Evolutionary conservation across 768 basidiomycete species (phyloP).

Genomic region (Suillus subalutaceus): DNA sequence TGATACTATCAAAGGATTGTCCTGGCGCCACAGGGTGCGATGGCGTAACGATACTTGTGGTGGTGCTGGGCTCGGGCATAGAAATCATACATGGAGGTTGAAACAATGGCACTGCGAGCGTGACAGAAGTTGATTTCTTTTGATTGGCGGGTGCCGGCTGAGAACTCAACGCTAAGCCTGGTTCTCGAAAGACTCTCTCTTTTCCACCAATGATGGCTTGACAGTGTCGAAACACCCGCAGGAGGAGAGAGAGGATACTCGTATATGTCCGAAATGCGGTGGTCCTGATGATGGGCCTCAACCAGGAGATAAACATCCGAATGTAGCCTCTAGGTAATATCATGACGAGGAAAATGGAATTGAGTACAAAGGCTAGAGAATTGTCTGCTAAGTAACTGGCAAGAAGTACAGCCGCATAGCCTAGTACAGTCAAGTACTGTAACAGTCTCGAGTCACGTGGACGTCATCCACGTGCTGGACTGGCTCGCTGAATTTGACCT

Average conservation of each 20-base stretch:
- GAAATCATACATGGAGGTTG: neutral
- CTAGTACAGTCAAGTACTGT: neutral
- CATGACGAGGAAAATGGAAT: neutral
- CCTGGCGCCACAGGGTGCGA: neutral
- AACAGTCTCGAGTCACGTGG: neutral
- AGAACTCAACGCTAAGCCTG: neutral
- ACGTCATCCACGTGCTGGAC: neutral
- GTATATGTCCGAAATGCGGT: neutral
- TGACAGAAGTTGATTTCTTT: neutral
- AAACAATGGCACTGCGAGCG: neutral
- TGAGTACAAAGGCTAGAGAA: neutral
- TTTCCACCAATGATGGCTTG: neutral
- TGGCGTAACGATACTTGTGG: too few species aligned
- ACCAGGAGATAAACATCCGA: neutral
- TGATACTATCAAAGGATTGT: neutral
- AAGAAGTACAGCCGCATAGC: too few species aligned
- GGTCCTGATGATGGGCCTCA: neutral
- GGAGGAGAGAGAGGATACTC: neutral
- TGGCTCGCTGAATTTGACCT: too few species aligned
- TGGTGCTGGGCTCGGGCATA: neutral
- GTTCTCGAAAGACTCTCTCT: neutral
- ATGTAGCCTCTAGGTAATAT: neutral
- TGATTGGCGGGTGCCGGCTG: neutral
- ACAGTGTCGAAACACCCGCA: neutral
- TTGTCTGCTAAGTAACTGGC: neutral